A percentile compares a stretch with the other conserved stretches of the same genome.
These are phyloP conservation scores for Paramecium tetraurelia DNA, from an alignment of 73 alveolate species.

Conservation along the genomic window DNA sequence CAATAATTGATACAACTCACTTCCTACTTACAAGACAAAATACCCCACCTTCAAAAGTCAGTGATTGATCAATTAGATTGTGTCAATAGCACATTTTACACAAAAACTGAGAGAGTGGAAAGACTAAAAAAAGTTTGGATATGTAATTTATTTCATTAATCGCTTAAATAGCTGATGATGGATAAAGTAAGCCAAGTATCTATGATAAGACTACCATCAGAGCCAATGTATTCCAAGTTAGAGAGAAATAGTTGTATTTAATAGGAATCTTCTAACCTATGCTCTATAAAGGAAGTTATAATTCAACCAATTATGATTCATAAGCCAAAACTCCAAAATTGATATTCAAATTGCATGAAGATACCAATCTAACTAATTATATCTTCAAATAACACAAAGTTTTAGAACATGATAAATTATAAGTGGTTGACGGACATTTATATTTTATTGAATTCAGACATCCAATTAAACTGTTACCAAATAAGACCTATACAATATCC, in stretches of 20 bases:
- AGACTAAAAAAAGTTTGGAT: slow-evolving; percentile 36
- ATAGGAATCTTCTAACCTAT: neutral
- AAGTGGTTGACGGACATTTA: slow-evolving; percentile 8
- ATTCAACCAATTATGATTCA: slow-evolving; percentile 32
- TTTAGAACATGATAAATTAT: neutral
- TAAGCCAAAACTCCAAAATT: neutral
- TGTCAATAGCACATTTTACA: neutral
- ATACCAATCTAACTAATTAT: neutral
- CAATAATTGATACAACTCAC: neutral
- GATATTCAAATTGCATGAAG: neutral
- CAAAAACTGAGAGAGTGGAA: neutral
- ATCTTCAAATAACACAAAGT: neutral
- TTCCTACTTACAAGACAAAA: neutral
- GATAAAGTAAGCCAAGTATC: neutral
- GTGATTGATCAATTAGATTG: neutral
- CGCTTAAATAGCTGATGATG: neutral
- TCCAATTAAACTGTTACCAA: neutral
- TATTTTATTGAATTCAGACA: neutral
- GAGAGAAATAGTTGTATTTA: neutral
- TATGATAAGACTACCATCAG: neutral
- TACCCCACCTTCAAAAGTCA: neutral
- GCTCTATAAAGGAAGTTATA: neutral
- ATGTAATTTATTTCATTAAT: neutral
- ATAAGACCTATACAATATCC: neutral
- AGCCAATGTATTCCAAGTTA: neutral